Evolutionary conservation across 2,329 filamentous ascomycete genomes (phyloP).

Genomic region (Metarhizium anisopliae): DNA sequence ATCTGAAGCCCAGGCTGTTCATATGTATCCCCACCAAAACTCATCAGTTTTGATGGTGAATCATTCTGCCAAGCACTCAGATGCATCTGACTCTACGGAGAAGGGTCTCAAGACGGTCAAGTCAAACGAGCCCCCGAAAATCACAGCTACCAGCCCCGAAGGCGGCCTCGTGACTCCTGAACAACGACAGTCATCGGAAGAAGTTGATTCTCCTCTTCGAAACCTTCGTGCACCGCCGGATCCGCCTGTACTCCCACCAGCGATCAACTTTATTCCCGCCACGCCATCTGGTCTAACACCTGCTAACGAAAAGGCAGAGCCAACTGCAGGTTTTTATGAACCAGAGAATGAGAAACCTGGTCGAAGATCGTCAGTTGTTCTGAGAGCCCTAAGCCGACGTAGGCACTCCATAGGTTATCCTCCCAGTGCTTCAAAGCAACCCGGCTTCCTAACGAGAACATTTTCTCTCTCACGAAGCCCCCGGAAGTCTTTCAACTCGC

Average conservation of each 20-base stretch:
- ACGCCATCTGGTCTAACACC: slow-evolving; percentile 53
- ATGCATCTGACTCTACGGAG: slow-evolving; percentile 28
- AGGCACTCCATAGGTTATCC: slow-evolving; percentile 33
- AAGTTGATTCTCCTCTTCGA: slow-evolving; percentile 52
- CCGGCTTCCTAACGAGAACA: slow-evolving; percentile 38
- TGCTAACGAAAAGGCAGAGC: slow-evolving; percentile 39
- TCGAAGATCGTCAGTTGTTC: slow-evolving; percentile 41
- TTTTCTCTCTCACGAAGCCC: slow-evolving; percentile 42
- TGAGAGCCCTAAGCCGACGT: slow-evolving; percentile 42
- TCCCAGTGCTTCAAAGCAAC: slow-evolving; percentile 27
- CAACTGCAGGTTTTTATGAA: slow-evolving; percentile 46
- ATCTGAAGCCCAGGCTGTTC: slow-evolving; percentile 53
- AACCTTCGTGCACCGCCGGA: slow-evolving; percentile 53
- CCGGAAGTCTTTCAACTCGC: slow-evolving; percentile 21
- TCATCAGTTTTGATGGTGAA: slow-evolving; percentile 53
- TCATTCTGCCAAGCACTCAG: slow-evolving; percentile 42
- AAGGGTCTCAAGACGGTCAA: slow-evolving; percentile 13
- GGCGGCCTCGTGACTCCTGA: slow-evolving; percentile 41
- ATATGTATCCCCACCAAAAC: slow-evolving; percentile 56
- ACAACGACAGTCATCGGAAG: slow-evolving; percentile 36
- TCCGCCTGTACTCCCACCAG: slow-evolving; percentile 32
- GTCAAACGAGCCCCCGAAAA: slow-evolving; percentile 23
- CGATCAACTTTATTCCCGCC: slow-evolving; percentile 53
- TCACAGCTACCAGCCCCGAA: slow-evolving; percentile 30
- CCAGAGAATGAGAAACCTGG: slow-evolving; percentile 34